Evolutionary conservation across 768 basidiomycete genomes (phyloP), one percentile per base, ranked within the genome.

Genomic region (Leucosporidium yakuticum): DNA sequence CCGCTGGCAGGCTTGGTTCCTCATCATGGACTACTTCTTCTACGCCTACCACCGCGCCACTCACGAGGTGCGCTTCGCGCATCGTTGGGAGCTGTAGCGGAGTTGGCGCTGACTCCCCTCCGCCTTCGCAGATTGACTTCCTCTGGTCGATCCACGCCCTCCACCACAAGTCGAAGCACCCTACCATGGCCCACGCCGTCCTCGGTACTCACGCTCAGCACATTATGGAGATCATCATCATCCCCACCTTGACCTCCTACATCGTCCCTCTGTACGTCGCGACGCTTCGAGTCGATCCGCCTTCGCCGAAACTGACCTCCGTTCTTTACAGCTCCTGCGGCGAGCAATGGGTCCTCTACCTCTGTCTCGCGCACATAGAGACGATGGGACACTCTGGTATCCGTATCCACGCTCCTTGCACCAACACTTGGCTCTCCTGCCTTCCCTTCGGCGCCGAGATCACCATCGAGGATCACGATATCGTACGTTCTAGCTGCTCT

Each of bases 381-480:
- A 69, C 62, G 55, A n/a, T 65, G 29, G 69, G 69, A 1, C 69
- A 69, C 61, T 65, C 69, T 7, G 69, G 69, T 8, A 58, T 69
- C 15, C 60, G 69, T 0, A 36, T 49, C 12, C 62, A 62, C 59
- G 49, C 36, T 23, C 32, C 60, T 23, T 54, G 65, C 61, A 64
- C 69, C 11, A 44, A 65, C 48, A 29, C 64, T 4, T 65, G 60
- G 60, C 23, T 53, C 36, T 5, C 25, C 25, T n/a, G 51, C 19
- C 27, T 63, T 23, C 51, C 50, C 4, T 32, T 65, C 56, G 60
- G 60, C 8, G 50, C 56, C 55, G 69, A 65, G 17, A 29, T 69
- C 31, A 53, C 56, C 27, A 53, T 65, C 34, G 64, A 69, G 32
- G 69, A 65, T 39, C 69, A 65, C 31, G 23, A 59, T 47, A 4